phyloP scores from a whole-genome alignment of 805 yeast species.

The Kodamaea nitidulidarum region DNA sequence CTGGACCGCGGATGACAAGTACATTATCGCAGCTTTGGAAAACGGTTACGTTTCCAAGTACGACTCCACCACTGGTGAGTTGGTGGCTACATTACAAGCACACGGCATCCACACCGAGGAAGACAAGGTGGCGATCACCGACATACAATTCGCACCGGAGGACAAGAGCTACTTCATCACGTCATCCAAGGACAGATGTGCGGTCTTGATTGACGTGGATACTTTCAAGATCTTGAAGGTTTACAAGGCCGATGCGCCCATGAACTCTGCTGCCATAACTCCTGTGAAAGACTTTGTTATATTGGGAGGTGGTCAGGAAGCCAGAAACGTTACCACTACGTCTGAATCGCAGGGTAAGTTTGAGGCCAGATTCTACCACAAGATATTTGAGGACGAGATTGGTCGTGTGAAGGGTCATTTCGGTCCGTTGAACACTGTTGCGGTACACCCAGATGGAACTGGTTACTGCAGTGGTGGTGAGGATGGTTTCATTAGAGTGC shows the following conservation, averaged over 20 bases:
- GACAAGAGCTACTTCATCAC: slow-evolving; percentile 90
- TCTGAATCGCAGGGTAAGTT: slow-evolving; percentile 90
- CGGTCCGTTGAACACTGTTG: slow-evolving; percentile 94
- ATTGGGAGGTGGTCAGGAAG: slow-evolving; percentile 99
- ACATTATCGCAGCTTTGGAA: slow-evolving; percentile 80
- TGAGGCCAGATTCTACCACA: slow-evolving; percentile 94
- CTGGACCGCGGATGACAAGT: slow-evolving; percentile 74
- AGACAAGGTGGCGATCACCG: slow-evolving; percentile 55
- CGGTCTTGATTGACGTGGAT: slow-evolving; percentile 75
- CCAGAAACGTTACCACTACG: slow-evolving; percentile 97
- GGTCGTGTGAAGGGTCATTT: slow-evolving; percentile 98
- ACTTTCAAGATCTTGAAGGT: slow-evolving; percentile 67
- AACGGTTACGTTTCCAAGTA: slow-evolving; percentile 83
- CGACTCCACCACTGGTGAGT: slow-evolving; percentile 71
- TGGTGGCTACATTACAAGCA: slow-evolving; percentile 51
- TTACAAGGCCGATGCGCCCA: slow-evolving; percentile 84
- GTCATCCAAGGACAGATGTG: slow-evolving; percentile 86
- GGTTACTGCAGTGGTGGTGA: slow-evolving; percentile 97
- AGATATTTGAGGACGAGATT: slow-evolving; percentile 90
- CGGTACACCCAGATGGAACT: slow-evolving; percentile 90
- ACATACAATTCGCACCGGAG: slow-evolving; percentile 76
- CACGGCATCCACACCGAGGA: slow-evolving; percentile 65
- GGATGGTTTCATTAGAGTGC: slow-evolving; percentile 95
- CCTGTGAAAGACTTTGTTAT: slow-evolving; percentile 89
- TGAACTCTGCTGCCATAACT: slow-evolving; percentile 93